A percentile compares a stretch with the other conserved stretches of the same genome.
Evolutionary conservation across 805 yeast species (phyloP).

Genomic region (Geotrichum ghanense): DNA sequence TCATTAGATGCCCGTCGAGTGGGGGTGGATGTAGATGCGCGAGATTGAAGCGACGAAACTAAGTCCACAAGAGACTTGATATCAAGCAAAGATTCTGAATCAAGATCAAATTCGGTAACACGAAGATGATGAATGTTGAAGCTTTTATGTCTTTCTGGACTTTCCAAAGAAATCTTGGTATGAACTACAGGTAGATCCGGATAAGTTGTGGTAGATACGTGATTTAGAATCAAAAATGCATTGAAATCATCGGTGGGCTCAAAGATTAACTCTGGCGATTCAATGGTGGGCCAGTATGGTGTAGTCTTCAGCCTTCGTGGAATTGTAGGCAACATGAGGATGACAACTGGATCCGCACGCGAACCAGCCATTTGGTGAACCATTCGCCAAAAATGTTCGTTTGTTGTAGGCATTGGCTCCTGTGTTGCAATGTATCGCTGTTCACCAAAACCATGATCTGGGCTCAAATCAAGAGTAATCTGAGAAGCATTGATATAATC

Average conservation of each 20-base stretch:
- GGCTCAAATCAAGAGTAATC: constrained; percentile 32
- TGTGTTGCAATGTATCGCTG: constrained; percentile 61
- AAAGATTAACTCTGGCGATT: constrained; percentile 23
- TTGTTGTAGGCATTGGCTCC: constrained; percentile 70
- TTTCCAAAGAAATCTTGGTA: background rate
- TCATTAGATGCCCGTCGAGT: background rate
- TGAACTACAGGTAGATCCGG: background rate
- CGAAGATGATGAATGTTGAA: background rate
- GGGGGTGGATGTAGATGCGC: background rate
- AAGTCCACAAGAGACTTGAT: background rate
- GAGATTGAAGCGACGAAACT: background rate
- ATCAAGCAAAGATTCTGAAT: background rate
- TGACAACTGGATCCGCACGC: constrained; percentile 50
- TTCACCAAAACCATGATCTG: constrained; percentile 28
- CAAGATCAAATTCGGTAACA: background rate
- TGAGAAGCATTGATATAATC: constrained; percentile 88
- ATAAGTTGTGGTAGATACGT: background rate
- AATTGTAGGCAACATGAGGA: constrained; percentile 69
- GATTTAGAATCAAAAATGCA: background rate
- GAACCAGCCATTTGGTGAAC: constrained; percentile 38
- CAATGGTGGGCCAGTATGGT: constrained; percentile 33
- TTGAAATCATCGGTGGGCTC: background rate
- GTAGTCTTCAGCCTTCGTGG: constrained; percentile 35
- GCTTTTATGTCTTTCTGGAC: background rate
- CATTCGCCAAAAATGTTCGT: constrained; percentile 78